phyloP scores from a whole-genome alignment of 2,329 filamentous ascomycete species.

The Venturia aucupariae region DNA sequence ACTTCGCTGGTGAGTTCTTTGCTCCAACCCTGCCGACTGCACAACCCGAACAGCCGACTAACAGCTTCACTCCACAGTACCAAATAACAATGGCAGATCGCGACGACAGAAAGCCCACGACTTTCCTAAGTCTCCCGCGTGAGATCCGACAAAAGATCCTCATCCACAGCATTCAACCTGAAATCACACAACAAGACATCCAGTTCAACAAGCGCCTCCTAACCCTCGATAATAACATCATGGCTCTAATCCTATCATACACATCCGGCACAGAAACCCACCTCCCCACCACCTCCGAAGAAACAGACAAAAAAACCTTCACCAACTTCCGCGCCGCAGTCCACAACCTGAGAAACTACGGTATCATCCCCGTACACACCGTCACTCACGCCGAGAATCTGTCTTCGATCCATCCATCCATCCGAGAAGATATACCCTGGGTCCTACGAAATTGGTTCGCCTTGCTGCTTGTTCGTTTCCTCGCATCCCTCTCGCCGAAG shows the following conservation, averaged over 20 bases:
- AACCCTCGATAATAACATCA: neutral
- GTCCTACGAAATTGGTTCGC: neutral
- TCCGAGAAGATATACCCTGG: neutral
- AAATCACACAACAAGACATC: neutral
- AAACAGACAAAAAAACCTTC: neutral
- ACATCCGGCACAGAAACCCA: neutral
- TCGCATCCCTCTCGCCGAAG: too few relatives aligned
- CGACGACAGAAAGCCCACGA: neutral
- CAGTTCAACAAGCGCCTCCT: neutral
- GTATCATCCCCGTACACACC: neutral
- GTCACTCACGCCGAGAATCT: neutral
- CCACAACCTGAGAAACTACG: neutral
- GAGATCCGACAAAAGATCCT: neutral
- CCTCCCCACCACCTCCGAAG: neutral
- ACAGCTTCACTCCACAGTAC: neutral
- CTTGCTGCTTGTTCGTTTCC: too few relatives aligned
- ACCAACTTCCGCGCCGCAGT: neutral
- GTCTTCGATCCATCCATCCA: neutral
- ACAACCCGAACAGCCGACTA: too few relatives aligned
- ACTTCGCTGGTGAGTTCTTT: too few relatives aligned
- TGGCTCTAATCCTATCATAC: neutral
- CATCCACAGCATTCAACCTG: neutral
- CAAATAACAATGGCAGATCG: neutral
- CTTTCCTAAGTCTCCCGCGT: neutral
- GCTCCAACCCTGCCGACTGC: too few relatives aligned